Conservation (phyloP, 345 rosid genomes). For the Acer campestre region DNA sequence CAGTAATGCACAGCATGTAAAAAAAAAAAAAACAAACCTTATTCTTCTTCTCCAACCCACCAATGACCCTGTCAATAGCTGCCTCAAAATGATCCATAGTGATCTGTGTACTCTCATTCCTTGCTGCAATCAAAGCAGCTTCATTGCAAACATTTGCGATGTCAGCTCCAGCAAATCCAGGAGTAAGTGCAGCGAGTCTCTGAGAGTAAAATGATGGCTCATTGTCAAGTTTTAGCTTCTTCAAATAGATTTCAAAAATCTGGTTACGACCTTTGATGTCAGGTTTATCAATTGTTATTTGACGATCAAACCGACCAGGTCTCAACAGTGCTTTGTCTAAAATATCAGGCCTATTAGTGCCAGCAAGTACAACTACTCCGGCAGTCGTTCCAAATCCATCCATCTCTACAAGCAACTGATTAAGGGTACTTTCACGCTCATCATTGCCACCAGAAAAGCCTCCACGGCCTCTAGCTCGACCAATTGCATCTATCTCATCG, state of each 20-base stretch:
- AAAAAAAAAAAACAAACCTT: conserved; percentile 24
- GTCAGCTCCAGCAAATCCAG: conserved; percentile 60
- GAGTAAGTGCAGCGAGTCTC: conserved; percentile 55
- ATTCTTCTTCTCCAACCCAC: conserved; percentile 63
- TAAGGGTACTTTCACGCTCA: conserved; percentile 62
- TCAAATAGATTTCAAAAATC: conserved; percentile 52
- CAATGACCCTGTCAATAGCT: conserved; percentile 56
- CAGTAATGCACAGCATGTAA: neutral
- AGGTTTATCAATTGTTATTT: conserved; percentile 50
- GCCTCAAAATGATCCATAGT: conserved; percentile 56
- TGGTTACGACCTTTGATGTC: conserved; percentile 56
- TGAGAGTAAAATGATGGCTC: conserved; percentile 49
- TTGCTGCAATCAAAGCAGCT: conserved; percentile 59
- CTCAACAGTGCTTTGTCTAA: conserved; percentile 55
- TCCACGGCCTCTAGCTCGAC: conserved; percentile 57
- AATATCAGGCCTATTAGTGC: conserved; percentile 53
- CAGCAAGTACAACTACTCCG: conserved; percentile 59
- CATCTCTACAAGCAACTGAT: conserved; percentile 62
- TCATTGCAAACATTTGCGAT: conserved; percentile 64
- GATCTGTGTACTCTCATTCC: conserved; percentile 43
- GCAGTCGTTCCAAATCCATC: conserved; percentile 65
- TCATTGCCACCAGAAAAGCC: conserved; percentile 51
- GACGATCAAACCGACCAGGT: conserved; percentile 59
- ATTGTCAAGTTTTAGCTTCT: conserved; percentile 53
- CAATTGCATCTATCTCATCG: conserved; percentile 60